A percentile compares a stretch with the other conserved stretches of the same genome.
Evolutionary conservation across 305 asterid genomes (phyloP).

Genomic region (Ilex paraguariensis): DNA sequence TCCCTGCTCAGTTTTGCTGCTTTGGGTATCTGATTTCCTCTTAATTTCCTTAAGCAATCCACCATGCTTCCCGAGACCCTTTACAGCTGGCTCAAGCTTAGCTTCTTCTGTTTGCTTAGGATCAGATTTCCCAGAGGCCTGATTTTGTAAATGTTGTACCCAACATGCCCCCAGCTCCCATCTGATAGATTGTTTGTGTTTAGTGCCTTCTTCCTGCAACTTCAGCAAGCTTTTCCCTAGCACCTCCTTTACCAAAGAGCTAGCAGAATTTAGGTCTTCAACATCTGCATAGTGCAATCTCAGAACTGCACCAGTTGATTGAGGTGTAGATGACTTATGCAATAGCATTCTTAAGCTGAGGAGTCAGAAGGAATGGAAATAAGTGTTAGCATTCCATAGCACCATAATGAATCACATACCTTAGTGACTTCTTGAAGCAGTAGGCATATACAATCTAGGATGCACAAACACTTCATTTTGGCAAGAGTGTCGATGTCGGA

Average conservation of each 20-base stretch:
- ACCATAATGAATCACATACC: background rate
- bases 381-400: background rate
- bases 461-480: too few species aligned
- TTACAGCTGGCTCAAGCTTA: conserved; percentile 67
- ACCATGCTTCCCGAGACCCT: conserved; percentile 84
- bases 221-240: conserved; percentile 52
- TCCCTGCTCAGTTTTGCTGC: conserved; percentile 35
- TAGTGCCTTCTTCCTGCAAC: conserved; percentile 45
- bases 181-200: conserved; percentile 55
- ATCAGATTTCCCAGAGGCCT: conserved; percentile 57
- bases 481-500: too few species aligned
- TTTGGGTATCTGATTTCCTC: conserved; percentile 56
- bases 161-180: conserved; percentile 98
- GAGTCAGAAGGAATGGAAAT: background rate
- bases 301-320: conserved; percentile 52
- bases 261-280: conserved; percentile 40
- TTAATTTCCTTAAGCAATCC: conserved; percentile 76
- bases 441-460: background rate
- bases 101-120: conserved; percentile 55
- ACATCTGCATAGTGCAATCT: conserved; percentile 45
- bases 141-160: conserved; percentile 89
- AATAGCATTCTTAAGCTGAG: conserved; percentile 78
- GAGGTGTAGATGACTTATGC: conserved; percentile 60
- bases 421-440: background rate
- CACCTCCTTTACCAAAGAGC: conserved; percentile 56